Conservation (phyloP, 345 rosid genomes). For the Zanthoxylum bungeanum region DNA sequence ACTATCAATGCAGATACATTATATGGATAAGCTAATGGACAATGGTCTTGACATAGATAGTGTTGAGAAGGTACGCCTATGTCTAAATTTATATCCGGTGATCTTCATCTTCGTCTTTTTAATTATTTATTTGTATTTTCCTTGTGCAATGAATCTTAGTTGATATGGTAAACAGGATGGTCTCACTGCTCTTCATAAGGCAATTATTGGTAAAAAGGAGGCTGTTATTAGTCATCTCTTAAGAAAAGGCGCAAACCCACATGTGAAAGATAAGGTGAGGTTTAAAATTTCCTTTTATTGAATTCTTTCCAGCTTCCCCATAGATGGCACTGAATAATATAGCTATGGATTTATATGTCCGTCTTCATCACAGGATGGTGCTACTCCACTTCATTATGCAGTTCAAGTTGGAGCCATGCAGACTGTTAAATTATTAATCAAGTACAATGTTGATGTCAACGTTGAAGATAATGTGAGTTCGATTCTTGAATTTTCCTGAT, state of each 20-base stretch:
- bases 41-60: slow-evolving; percentile 61
- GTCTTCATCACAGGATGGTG: slow-evolving; percentile 63
- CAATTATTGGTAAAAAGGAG: slow-evolving; percentile 84
- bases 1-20: slow-evolving; percentile 63
- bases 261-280: slow-evolving; percentile 68
- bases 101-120: neutral
- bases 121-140: neutral
- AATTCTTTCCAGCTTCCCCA: slow-evolving; percentile 4
- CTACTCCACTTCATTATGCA: slow-evolving; percentile 84
- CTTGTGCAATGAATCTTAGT: neutral
- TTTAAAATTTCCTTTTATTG: too few relatives aligned
- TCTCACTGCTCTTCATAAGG: slow-evolving; percentile 76
- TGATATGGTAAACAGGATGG: slow-evolving; percentile 48
- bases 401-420: slow-evolving; percentile 75
- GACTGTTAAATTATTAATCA: slow-evolving; percentile 79
- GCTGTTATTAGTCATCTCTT: slow-evolving; percentile 90
- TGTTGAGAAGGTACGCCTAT: slow-evolving; percentile 68
- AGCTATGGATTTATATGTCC: neutral
- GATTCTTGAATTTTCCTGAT: neutral
- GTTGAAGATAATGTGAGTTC: slow-evolving; percentile 59
- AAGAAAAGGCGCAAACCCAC: slow-evolving; percentile 89
- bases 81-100: neutral
- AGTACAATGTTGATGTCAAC: slow-evolving; percentile 55
- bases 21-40: slow-evolving; percentile 67
- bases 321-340: neutral